These are phyloP conservation scores for Emmonsiellopsis sp. DNA, from an alignment of 2,329 filamentous ascomycete genomes.

Conservation along the genomic window DNA sequence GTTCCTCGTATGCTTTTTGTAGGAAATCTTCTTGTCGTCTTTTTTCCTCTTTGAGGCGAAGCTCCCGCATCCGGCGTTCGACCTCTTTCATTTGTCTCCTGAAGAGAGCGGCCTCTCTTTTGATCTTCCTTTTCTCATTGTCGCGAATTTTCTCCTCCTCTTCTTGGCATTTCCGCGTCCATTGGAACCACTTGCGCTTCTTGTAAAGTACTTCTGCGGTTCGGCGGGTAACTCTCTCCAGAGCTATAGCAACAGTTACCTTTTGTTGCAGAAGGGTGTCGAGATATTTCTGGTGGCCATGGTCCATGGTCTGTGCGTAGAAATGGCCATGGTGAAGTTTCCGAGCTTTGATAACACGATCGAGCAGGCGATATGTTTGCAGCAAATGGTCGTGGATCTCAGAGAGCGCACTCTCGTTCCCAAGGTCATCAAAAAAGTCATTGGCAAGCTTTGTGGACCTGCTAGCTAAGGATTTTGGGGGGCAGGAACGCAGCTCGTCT, in stretches of 20 bases:
- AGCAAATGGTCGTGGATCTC: slow-evolving; percentile 33
- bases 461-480: slow-evolving; percentile 23
- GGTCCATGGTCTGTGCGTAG: slow-evolving; percentile 35
- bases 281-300: slow-evolving; percentile 36
- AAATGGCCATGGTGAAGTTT: slow-evolving; percentile 36
- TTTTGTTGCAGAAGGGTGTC: slow-evolving; percentile 30
- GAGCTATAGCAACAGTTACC: slow-evolving; percentile 27
- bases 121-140: slow-evolving; percentile 42
- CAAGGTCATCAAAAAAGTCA: slow-evolving; percentile 30
- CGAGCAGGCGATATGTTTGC: slow-evolving; percentile 27
- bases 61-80: slow-evolving; percentile 28
- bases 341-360: slow-evolving; percentile 34
- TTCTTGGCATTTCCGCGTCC: slow-evolving; percentile 38
- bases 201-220: slow-evolving; percentile 37
- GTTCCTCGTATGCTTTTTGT: slow-evolving; percentile 33
- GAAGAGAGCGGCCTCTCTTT: slow-evolving; percentile 41
- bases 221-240: slow-evolving; percentile 37
- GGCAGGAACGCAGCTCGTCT: slow-evolving; percentile 25
- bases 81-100: slow-evolving; percentile 40
- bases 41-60: slow-evolving; percentile 34
- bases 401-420: slow-evolving; percentile 21
- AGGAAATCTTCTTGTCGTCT: slow-evolving; percentile 38
- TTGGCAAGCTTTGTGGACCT: slow-evolving; percentile 30
- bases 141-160: slow-evolving; percentile 38
- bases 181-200: slow-evolving; percentile 41